phyloP scores from a whole-genome alignment of 495 filamentous ascomycete genomes.

The Parathielavia hyrcaniae region DNA sequence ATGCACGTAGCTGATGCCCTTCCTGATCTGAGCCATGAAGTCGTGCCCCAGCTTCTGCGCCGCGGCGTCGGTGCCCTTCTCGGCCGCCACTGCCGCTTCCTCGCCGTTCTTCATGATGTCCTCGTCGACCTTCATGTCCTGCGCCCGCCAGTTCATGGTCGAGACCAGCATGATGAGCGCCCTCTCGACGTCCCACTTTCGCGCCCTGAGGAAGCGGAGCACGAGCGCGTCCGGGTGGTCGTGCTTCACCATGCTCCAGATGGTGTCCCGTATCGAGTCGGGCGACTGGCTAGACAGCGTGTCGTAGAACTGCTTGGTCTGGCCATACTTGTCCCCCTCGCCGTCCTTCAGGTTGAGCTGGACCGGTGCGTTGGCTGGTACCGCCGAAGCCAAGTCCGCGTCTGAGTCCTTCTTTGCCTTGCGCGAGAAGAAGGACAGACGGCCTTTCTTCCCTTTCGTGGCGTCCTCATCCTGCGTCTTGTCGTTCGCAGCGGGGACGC shows the following conservation, averaged over 20 bases:
- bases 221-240: slow-evolving; percentile 87
- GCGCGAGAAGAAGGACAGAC: slow-evolving; percentile 57
- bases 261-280: slow-evolving; percentile 69
- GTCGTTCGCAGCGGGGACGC: slow-evolving; percentile 16
- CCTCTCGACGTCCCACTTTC: slow-evolving; percentile 94
- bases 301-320: slow-evolving; percentile 77
- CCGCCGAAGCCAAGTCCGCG: slow-evolving; percentile 23
- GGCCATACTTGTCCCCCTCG: slow-evolving; percentile 89
- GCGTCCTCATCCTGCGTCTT: slow-evolving; percentile 26
- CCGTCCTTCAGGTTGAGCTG: slow-evolving; percentile 35
- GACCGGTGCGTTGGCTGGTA: slow-evolving; percentile 9
- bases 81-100: slow-evolving; percentile 53
- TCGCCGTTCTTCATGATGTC: slow-evolving; percentile 82
- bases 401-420: slow-evolving; percentile 52
- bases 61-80: slow-evolving; percentile 44
- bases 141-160: slow-evolving; percentile 83
- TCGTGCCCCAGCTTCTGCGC: slow-evolving; percentile 65
- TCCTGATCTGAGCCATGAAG: slow-evolving; percentile 74
- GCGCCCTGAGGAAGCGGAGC: slow-evolving; percentile 81
- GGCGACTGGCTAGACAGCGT: slow-evolving; percentile 69
- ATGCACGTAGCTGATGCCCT: slow-evolving; percentile 95
- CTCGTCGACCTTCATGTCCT: slow-evolving; percentile 77
- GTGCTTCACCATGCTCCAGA: slow-evolving; percentile 95
- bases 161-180: slow-evolving; percentile 91
- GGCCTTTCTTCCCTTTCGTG: slow-evolving; percentile 65